Base-by-base conservation (phyloP, 1,139 yeast species). In the Hanseniaspora sp. region DNA sequence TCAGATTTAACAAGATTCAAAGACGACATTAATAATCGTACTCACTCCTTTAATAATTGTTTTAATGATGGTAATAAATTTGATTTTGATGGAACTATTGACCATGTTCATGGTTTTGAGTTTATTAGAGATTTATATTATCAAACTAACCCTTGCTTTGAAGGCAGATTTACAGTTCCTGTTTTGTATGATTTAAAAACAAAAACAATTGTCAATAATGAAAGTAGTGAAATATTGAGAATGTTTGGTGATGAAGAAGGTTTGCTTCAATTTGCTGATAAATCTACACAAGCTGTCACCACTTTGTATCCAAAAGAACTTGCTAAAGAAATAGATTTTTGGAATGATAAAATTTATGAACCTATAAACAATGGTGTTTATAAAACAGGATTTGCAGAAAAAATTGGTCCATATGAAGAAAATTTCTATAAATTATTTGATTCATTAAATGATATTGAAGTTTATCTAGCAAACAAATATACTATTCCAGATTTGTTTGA, bases 301-400 rank as follows among this genome's bases (percentile, higher is more conserved):
- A 79, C 83, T 63, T 71, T 82, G 59, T 82, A 83, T 59, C 96
- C 96, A 11, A 67, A 69, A 18, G 66, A 67, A 1, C 69, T 80
- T 58, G 74, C 73, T 58, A 55, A 67, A 0, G 68, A 80, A 59
- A 86, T 90, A 63, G 95, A 90, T 62, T 87, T 79, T 55, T 64
- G 86, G 61, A 88, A 90, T 64, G 76, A 72, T n/a, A 85, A 95
- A 94, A 77, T 86, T 49, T 90, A 90, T 67, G 83, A 84, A 64
- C 78, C 76, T 62, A 83, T 92, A 68, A 90, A 88, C 74, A 88
- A 87, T 66, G 97, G 96, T 42, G 97, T 92, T 37, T 92, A 92
- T 74, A 92, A 88, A 71, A 61, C 95, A 2, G 97, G 97, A 0
- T 92, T 90, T 69, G 88, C 96, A 7, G 80, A 90, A 23, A 76